phyloP scores from a whole-genome alignment of 2,329 filamentous ascomycete genomes.

The Massarina eburnea region DNA sequence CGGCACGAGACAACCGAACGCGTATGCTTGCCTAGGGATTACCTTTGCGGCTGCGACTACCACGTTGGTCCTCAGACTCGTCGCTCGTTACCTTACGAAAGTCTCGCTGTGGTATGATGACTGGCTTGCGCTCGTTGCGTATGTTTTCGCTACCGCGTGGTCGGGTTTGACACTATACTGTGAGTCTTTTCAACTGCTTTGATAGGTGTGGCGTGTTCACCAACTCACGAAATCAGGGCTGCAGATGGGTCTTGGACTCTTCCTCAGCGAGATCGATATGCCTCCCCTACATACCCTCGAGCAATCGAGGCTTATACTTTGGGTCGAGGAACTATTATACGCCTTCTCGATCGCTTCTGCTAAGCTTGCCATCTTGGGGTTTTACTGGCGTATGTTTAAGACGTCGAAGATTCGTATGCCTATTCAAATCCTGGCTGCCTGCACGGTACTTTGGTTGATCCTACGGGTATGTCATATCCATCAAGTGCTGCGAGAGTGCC shows the following conservation, averaged over 20 bases:
- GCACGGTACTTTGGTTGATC: slow-evolving; percentile 13
- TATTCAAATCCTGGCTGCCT: slow-evolving; percentile 10
- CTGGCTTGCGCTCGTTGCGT: slow-evolving; percentile 10
- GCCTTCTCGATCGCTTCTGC: slow-evolving; percentile 13
- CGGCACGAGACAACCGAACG: slow-evolving; percentile 6
- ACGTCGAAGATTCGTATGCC: slow-evolving; percentile 14
- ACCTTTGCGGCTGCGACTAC: slow-evolving; percentile 10
- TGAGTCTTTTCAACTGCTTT: slow-evolving; percentile 1
- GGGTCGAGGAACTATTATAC: slow-evolving; percentile 12
- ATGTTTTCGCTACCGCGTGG: slow-evolving; percentile 8
- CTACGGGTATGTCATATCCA: slow-evolving; percentile 13
- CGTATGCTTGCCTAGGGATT: slow-evolving; percentile 10
- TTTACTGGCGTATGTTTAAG: slow-evolving; percentile 24
- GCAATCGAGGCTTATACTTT: slow-evolving; percentile 11
- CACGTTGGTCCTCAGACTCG: slow-evolving; percentile 3
- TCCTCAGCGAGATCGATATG: slow-evolving; percentile 7
- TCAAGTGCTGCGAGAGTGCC: neutral
- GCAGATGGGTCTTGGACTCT: slow-evolving; percentile 10
- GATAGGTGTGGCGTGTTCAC: neutral
- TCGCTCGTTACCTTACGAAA: slow-evolving; percentile 10
- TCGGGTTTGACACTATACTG: slow-evolving; percentile 9
- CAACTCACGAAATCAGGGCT: slow-evolving; percentile 7
- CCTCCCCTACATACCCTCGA: slow-evolving; percentile 1
- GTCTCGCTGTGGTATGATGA: slow-evolving; percentile 10
- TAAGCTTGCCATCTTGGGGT: slow-evolving; percentile 18